Base-by-base conservation (phyloP, 1,284 basidiomycete species). In the Inonotus obliquus region DNA sequence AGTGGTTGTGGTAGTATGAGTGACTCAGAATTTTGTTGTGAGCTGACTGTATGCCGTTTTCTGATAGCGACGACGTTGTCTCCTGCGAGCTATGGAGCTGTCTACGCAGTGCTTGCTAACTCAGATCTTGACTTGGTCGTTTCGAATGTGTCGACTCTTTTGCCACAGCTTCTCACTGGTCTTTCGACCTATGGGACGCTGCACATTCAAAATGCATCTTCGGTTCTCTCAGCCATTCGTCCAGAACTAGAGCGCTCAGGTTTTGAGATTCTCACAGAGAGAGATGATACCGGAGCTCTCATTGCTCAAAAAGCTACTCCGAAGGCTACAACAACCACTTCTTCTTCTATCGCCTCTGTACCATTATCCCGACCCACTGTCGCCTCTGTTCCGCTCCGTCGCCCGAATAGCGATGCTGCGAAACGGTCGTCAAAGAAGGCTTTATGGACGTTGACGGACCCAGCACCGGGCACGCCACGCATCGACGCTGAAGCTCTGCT, bases 401-500 rank as follows among this genome's bases (percentile, higher is more conserved):
- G 80, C 60, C 54, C 19, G 25, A 47, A 32, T 19, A 9, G 25
- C 37, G 54, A 51, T 35, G 35, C 55, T 9, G 44, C 62, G 23
- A 48, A 44, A 32, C 45, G 29, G 21, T 52, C 87, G 5, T 82
- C 84, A 56, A 92, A 91, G 73, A 88, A 89, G 69, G 87, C 89
- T 0, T 76, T 94, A 13, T 94, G 92, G 91, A 77, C 89, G 7
- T 77, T 93, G 41, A 84, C 74, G 13, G 17, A 35, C 1, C 41
- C 44, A 39, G 75, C 86, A 1, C 79, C 85, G 7, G 75, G 80
- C 0, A 80, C 84, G 9, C 81, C 85, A 1, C 75, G 81, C n/a
- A 89, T 94, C 62, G 89, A 94, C 70, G 81, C 89, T 1, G 89
- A 92, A 65, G 77, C 82, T 29, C 81, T 94, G 41, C 79, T 94